These are phyloP conservation scores for Thalassiosira allenii DNA, from an alignment of 352 stramenopile species.

Conservation along the genomic window DNA sequence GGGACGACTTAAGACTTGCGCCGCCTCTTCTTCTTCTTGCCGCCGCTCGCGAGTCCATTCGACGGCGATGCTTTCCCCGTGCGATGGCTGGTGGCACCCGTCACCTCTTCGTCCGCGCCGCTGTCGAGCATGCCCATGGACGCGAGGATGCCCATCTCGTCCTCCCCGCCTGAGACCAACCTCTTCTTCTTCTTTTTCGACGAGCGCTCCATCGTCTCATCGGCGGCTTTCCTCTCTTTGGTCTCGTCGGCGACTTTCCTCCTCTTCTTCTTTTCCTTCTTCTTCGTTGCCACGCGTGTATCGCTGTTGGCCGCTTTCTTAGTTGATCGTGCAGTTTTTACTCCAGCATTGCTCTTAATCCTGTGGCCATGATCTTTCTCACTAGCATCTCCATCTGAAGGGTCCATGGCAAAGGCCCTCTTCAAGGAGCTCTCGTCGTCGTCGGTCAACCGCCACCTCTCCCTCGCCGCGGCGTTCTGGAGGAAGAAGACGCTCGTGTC, in stretches of 20 bases:
- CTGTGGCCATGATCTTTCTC: no score
- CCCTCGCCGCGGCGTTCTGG: constrained; percentile 89
- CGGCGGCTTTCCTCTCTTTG: background rate
- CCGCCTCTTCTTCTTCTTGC: no score
- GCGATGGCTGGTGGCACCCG: no score
- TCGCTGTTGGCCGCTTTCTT: background rate
- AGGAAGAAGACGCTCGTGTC: constrained; percentile 96
- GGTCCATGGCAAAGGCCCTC: constrained; percentile 66
- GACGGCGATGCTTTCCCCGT: no score
- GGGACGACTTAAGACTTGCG: no score
- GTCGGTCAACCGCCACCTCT: constrained; percentile 60
- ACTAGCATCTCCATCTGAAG: no score
- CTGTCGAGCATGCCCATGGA: constrained; percentile 34
- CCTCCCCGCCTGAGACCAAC: constrained; percentile 36
- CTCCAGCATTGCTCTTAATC: background rate
- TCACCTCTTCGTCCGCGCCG: constrained; percentile 16
- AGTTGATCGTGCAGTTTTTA: background rate
- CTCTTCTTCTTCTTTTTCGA: constrained; percentile 13
- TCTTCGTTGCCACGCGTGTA: background rate
- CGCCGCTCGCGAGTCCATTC: no score
- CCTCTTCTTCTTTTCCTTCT: background rate
- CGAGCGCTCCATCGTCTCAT: background rate
- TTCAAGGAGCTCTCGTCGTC: constrained; percentile 50
- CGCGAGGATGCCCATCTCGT: constrained; percentile 50
- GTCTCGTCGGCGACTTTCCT: background rate